Conservation (phyloP, 192 early-diverging fungal genomes). For the Linnemannia elongata region DNA sequence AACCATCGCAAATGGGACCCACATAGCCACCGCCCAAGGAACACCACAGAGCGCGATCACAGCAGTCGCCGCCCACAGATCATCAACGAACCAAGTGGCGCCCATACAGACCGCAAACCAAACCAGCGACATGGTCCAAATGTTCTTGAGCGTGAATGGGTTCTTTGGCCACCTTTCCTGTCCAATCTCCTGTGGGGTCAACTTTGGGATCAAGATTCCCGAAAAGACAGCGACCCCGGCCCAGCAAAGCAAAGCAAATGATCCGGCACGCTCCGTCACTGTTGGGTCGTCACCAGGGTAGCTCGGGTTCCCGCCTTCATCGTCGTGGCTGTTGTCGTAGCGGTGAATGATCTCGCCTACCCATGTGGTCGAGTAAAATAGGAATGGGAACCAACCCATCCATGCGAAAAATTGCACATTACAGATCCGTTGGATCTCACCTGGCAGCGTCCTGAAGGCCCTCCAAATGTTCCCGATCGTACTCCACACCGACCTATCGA, state of each 20-base stretch:
- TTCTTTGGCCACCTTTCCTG: constrained; percentile 40
- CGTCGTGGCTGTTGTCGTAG: constrained; percentile 17
- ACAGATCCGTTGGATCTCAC: constrained; percentile 80
- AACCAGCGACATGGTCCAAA: constrained; percentile 83
- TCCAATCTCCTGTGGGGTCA: constrained; percentile 54
- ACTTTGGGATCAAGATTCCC: constrained; percentile 68
- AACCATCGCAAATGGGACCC: constrained; percentile 95
- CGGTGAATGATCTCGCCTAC: constrained; percentile 69
- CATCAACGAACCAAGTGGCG: constrained; percentile 72
- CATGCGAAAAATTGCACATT: constrained; percentile 95
- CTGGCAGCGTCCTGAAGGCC: constrained; percentile 76
- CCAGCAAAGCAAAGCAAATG: constrained; percentile 86
- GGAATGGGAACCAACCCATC: constrained; percentile 97
- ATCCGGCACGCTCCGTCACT: constrained; percentile 81
- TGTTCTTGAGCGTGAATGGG: constrained; percentile 57
- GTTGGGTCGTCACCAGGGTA: constrained; percentile 46
- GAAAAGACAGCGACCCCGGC: constrained; percentile 79
- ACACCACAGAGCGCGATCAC: constrained; percentile 83
- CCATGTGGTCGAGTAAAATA: constrained; percentile 90
- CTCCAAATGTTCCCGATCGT: constrained; percentile 66
- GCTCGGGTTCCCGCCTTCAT: background rate
- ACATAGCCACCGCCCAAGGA: constrained; percentile 90
- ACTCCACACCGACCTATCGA: constrained; percentile 57
- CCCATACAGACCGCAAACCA: constrained; percentile 79
- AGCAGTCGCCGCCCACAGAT: constrained; percentile 70